phyloP scores from a whole-genome alignment of 2,329 filamentous ascomycete species.

The Fusarium algeriense region DNA sequence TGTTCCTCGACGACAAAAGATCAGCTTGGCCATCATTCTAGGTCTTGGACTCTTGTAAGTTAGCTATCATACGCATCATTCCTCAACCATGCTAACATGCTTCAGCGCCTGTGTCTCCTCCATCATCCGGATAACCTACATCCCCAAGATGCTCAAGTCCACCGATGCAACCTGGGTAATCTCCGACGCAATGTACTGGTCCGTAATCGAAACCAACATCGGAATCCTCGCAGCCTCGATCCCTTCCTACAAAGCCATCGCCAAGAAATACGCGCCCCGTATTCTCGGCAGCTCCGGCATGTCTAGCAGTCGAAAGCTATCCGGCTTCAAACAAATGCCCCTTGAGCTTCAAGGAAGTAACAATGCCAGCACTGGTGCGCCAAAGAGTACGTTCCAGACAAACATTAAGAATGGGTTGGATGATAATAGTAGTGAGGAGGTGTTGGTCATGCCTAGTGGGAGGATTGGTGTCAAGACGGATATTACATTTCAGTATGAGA shows the following conservation, averaged over 20 bases:
- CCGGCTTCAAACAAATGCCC: conserved; percentile 36
- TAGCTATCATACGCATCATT: too few relatives aligned
- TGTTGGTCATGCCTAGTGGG: conserved; percentile 7
- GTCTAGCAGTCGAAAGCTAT: conserved; percentile 29
- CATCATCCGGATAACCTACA: conserved; percentile 36
- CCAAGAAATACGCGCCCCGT: conserved; percentile 33
- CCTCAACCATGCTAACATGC: too few relatives aligned
- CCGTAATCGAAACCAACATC: conserved; percentile 35
- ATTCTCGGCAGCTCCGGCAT: conserved; percentile 28
- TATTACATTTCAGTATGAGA: conserved; percentile 22
- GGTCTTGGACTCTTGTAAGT: conserved; percentile 31
- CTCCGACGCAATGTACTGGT: conserved; percentile 36
- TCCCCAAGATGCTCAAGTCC: conserved; percentile 34
- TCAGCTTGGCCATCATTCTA: conserved; percentile 22
- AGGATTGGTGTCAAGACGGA: conserved; percentile 35
- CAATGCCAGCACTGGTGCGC: neutral
- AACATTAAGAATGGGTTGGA: conserved; percentile 15
- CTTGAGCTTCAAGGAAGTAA: conserved; percentile 19
- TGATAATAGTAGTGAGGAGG: conserved; percentile 31
- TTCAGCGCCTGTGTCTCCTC: conserved; percentile 24
- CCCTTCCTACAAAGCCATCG: conserved; percentile 31
- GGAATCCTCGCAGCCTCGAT: conserved; percentile 36
- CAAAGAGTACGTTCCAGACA: conserved; percentile 17
- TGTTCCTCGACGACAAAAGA: conserved; percentile 29
- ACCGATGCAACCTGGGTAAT: conserved; percentile 31